Evolutionary conservation across 73 alveolate genomes (phyloP).

Genomic region (Paramecium tetraurelia): DNA sequence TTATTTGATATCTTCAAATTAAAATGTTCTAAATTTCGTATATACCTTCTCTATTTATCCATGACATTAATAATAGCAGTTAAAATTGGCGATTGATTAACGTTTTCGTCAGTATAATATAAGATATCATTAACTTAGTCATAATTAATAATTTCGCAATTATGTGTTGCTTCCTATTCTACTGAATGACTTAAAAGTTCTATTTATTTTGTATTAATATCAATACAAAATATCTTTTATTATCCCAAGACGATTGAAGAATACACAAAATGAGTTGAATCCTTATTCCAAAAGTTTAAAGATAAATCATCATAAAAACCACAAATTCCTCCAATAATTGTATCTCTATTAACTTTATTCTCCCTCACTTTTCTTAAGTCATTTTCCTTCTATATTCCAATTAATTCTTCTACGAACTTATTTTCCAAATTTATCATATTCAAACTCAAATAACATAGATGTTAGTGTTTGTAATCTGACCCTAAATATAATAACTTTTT

Average conservation of each 20-base stretch:
- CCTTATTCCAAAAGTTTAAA: slow-evolving; percentile 29
- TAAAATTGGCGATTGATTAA: neutral
- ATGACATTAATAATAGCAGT: neutral
- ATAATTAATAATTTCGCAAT: neutral
- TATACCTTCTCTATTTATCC: neutral
- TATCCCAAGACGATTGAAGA: neutral
- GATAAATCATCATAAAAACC: slow-evolving; percentile 56
- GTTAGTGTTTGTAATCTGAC: slow-evolving; percentile 18
- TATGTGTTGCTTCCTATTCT: neutral
- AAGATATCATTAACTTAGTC: slow-evolving; percentile 6
- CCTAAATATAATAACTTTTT: slow-evolving; percentile 50
- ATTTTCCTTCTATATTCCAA: slow-evolving; percentile 43
- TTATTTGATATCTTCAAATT: neutral
- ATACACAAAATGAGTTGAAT: neutral
- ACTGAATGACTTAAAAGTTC: neutral
- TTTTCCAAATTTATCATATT: neutral
- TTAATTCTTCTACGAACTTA: neutral
- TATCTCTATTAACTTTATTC: neutral
- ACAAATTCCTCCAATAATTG: slow-evolving; percentile 27
- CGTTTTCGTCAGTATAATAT: neutral
- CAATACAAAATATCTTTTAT: neutral
- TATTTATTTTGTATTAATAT: slow-evolving; percentile 27
- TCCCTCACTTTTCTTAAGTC: neutral
- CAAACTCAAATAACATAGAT: slow-evolving; percentile 40
- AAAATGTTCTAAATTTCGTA: neutral